A percentile compares a stretch with the other conserved stretches of the same genome.
phyloP scores from a whole-genome alignment of 495 filamentous ascomycete genomes.

The Talaromyces proteolyticus region DNA sequence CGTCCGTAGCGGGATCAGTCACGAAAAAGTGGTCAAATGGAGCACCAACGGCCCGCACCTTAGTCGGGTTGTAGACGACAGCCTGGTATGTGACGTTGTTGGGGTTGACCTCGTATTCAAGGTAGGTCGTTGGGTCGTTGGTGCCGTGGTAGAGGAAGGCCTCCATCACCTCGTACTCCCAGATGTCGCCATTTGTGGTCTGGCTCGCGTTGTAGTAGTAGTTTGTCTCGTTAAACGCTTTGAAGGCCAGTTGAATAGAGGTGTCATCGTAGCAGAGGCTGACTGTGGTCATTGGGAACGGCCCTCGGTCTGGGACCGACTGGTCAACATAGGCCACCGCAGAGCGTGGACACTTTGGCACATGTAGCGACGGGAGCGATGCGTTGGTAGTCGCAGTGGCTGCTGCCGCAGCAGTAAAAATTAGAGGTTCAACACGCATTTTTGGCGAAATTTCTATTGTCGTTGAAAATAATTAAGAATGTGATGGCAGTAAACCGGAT shows the following conservation, averaged over 20 bases:
- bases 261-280: conserved; percentile 4
- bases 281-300: background rate
- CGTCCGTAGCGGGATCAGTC: conserved; percentile 1
- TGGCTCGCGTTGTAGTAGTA: conserved; percentile 6
- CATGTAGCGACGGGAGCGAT: background rate
- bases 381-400: background rate
- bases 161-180: conserved; percentile 8
- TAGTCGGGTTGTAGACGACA: conserved; percentile 2
- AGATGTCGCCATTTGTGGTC: conserved; percentile 5
- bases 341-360: conserved; percentile 1
- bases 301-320: conserved; percentile 2
- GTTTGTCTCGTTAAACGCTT: conserved; percentile 5
- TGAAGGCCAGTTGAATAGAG: conserved; percentile 1
- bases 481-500: too few species aligned
- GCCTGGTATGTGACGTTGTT: conserved; percentile 7
- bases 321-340: background rate
- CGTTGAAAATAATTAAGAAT: too few species aligned
- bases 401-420: background rate
- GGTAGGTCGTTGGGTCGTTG: conserved; percentile 4
- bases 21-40: conserved; percentile 8
- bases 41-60: conserved; percentile 2
- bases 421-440: background rate
- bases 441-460: too few species aligned
- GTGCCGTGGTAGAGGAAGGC: conserved; percentile 5
- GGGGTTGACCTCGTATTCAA: conserved; percentile 5